These are phyloP conservation scores for Trichoderma sp. DNA, from an alignment of 2,329 filamentous ascomycete species.

Conservation along the genomic window DNA sequence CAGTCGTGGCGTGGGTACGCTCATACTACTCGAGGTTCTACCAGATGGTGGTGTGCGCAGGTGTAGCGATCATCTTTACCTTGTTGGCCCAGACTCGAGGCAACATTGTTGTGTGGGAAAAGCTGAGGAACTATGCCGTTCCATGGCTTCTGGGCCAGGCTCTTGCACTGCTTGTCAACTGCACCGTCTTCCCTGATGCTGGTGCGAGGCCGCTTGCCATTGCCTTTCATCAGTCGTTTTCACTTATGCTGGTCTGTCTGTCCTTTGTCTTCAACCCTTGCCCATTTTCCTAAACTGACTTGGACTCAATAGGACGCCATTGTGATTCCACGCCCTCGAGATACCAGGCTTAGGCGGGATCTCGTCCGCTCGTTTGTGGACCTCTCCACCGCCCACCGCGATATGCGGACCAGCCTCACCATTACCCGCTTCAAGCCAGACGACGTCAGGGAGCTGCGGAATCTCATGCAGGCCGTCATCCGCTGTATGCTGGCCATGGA, in stretches of 20 bases:
- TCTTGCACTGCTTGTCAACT: conserved; percentile 53
- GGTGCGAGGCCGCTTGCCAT: conserved; percentile 56
- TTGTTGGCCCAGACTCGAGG: conserved; percentile 54
- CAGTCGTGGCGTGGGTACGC: conserved; percentile 54
- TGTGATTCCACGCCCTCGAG: conserved; percentile 37
- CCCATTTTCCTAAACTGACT: neutral
- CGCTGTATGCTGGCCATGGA: conserved; percentile 56
- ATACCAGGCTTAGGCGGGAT: conserved; percentile 44
- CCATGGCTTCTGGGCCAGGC: conserved; percentile 60
- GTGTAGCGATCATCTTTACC: conserved; percentile 58
- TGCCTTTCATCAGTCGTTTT: conserved; percentile 51
- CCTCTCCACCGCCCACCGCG: conserved; percentile 58
- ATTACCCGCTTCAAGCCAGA: conserved; percentile 55
- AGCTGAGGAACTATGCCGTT: conserved; percentile 55
- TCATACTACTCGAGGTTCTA: conserved; percentile 60
- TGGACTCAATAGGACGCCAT: conserved; percentile 38
- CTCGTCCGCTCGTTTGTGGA: conserved; percentile 57
- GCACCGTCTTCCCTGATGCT: conserved; percentile 56
- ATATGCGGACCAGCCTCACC: conserved; percentile 60
- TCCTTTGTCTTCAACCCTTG: no score
- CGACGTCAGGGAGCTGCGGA: conserved; percentile 55
- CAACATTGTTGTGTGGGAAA: conserved; percentile 50
- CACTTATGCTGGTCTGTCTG: conserved; percentile 48
- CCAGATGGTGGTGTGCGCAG: conserved; percentile 57
- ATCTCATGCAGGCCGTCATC: conserved; percentile 58